Evolutionary conservation across 2,329 filamentous ascomycete genomes (phyloP).

Genomic region (Penicillium paneum): DNA sequence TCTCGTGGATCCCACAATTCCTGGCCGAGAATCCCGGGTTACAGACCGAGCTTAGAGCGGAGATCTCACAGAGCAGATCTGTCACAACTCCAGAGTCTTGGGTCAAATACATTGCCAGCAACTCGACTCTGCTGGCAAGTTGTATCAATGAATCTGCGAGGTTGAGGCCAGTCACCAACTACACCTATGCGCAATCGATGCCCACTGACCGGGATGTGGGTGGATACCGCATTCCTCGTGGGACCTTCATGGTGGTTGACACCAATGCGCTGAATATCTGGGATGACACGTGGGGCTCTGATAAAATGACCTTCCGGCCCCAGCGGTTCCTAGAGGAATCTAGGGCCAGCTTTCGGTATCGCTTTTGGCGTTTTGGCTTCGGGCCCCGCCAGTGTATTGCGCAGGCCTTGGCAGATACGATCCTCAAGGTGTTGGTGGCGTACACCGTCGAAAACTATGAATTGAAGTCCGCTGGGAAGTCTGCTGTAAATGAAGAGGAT

Average conservation of each 20-base stretch:
- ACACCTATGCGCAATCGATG: conserved; percentile 42
- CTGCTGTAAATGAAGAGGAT: not conserved
- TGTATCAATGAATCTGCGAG: conserved; percentile 44
- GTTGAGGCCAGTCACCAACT: conserved; percentile 41
- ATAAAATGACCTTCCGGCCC: conserved; percentile 37
- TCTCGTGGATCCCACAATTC: conserved; percentile 47
- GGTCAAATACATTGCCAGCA: conserved; percentile 26
- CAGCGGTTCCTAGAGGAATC: conserved; percentile 15
- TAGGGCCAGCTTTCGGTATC: conserved; percentile 2
- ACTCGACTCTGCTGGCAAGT: conserved; percentile 28
- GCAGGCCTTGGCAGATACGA: conserved; percentile 2
- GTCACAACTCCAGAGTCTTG: conserved; percentile 16
- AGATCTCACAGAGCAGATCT: not conserved
- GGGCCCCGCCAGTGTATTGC: conserved; percentile 7
- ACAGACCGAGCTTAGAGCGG: conserved; percentile 29
- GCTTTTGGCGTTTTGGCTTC: conserved; percentile 7
- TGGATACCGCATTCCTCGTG: conserved; percentile 38
- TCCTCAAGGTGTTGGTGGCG: not conserved
- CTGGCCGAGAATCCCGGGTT: conserved; percentile 37
- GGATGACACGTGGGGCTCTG: conserved; percentile 41
- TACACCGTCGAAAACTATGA: not conserved
- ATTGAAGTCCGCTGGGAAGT: not conserved
- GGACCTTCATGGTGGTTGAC: conserved; percentile 45
- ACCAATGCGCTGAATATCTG: conserved; percentile 44
- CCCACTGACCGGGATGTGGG: conserved; percentile 35